phyloP scores from a whole-genome alignment of 2,329 filamentous ascomycete genomes.

The Hortaea sp. region DNA sequence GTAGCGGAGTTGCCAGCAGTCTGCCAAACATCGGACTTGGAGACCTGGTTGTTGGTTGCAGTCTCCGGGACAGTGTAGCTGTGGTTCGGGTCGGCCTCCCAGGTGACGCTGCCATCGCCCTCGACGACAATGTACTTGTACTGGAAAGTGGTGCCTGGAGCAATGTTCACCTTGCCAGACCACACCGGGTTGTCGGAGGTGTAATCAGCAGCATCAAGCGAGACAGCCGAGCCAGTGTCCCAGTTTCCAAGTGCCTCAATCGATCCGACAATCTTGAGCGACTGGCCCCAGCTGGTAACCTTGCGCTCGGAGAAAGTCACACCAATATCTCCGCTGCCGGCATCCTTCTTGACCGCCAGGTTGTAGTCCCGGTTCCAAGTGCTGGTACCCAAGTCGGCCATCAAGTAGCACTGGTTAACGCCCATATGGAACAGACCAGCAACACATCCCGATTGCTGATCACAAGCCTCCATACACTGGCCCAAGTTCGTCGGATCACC shows the following conservation, averaged over 20 bases:
- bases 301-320: constrained; percentile 54
- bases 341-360: constrained; percentile 1
- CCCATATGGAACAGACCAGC: constrained; percentile 4
- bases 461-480: constrained; percentile 4
- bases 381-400: constrained; percentile 1
- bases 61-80: constrained; percentile 29
- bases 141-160: constrained; percentile 43
- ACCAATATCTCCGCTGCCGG: constrained; percentile 15
- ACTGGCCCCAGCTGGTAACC: constrained; percentile 51
- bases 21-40: constrained; percentile 31
- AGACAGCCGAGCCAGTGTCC: constrained; percentile 43
- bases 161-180: constrained; percentile 46
- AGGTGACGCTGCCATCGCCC: constrained; percentile 44
- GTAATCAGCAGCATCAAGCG: constrained; percentile 51
- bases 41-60: constrained; percentile 14
- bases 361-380: constrained; percentile 4
- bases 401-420: constrained; percentile 5
- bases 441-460: constrained; percentile 3
- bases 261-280: constrained; percentile 55
- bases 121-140: constrained; percentile 55
- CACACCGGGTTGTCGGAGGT: constrained; percentile 51
- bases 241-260: constrained; percentile 51
- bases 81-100: constrained; percentile 52
- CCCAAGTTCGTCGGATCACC: constrained; percentile 1
- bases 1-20: not conserved